Evolutionary conservation across 2,329 filamentous ascomycete genomes (phyloP), one percentile per base, ranked within the genome.

Genomic region (Cladobotryum mycophilum): DNA sequence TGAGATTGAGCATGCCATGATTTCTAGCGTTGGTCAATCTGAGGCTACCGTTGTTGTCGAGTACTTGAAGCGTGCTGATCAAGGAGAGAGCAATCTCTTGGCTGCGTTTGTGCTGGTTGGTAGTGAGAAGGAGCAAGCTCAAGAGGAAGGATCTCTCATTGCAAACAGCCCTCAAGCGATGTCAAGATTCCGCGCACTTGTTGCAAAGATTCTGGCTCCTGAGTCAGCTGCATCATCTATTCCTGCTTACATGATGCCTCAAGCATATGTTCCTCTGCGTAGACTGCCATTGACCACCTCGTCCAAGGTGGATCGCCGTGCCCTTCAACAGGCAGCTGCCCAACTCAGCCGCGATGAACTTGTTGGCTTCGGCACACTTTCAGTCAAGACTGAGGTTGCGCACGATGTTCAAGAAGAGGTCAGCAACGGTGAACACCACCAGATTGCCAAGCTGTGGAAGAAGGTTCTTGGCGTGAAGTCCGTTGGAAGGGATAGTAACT

Each of bases 191-290:
- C 36, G 36, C 7, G 14, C 2, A 5, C 36, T n/a, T 38, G 36
- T 38, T 38, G 17, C 36, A 25, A 25, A 42, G 41, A n/a, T 40
- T n/a, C 8, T 41, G 4, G 18, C 45, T 40, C 15, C 30, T 8
- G 5, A 20, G 18, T 18, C n/a, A 4, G 35, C 35, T 40, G 14
- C 11, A 11, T 8, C 35, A 14, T 33, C n/a, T 67, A 45, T 70
- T 1, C 65, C 68, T 1, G 49, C 53, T 0, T 69, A 67, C 50
- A 70, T 70, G 68, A 57, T 70, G 1, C 68, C 68, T 1, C 57
- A 57, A 1, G 42, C 61, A 3, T 67, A 58, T 52, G 20, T 70
- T 4, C 56, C 58, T 1, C 49, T 67, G 3, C 42, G 54, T 14
- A 12, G 36, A n/a, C n/a, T 56, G 11, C 56, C 56, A 2, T 40